Evolutionary conservation across 257 asterid genomes (phyloP).

Genomic region (Solanum piurae): DNA sequence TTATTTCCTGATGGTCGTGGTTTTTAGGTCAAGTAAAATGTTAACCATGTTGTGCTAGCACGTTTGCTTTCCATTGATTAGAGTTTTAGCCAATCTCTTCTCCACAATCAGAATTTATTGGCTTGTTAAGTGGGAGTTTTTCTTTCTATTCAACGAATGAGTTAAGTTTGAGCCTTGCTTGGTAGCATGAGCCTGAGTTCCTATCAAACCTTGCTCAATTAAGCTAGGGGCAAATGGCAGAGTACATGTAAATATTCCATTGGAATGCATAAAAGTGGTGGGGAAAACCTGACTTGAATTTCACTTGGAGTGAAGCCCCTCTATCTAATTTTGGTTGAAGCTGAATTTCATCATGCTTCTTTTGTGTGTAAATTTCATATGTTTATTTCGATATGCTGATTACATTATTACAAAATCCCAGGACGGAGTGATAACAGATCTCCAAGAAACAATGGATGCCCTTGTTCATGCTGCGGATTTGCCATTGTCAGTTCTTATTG

Average conservation of each 20-base stretch:
- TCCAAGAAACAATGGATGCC: constrained; percentile 96
- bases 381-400: background rate
- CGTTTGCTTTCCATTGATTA: background rate
- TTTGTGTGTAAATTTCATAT: background rate
- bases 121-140: background rate
- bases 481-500: constrained; percentile 87
- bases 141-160: background rate
- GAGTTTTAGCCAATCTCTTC: background rate
- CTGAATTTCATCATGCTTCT: background rate
- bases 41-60: background rate
- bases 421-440: constrained; percentile 99
- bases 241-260: background rate
- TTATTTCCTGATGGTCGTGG: background rate
- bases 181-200: background rate
- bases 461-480: constrained; percentile 87
- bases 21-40: background rate
- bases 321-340: background rate
- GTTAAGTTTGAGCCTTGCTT: background rate
- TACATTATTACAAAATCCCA: constrained; percentile 2
- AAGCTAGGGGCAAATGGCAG: background rate
- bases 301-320: background rate
- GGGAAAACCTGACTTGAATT: background rate
- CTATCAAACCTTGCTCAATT: background rate
- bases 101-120: background rate
- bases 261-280: background rate